Evolutionary conservation across 2,329 filamentous ascomycete species (phyloP), one percentile per base, ranked within the genome.

Genomic region (Coniochaeta ligniaria): DNA sequence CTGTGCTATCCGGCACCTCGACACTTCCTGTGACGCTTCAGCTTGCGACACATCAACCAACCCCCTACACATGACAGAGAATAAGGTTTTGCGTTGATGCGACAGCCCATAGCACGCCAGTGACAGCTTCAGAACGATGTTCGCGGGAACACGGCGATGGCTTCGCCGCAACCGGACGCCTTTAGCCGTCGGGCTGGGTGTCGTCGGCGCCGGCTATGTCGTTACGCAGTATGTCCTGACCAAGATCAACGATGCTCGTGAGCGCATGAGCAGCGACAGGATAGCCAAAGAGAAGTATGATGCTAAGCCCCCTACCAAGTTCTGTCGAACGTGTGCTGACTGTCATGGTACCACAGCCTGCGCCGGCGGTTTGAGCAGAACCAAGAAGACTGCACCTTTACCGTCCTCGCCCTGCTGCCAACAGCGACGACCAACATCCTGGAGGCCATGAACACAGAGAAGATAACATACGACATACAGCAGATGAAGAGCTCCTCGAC

Each of bases 371-470:
- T 99, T 77, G 92, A 98, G 74, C 95, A 99, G 76, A 99, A 99
- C 75, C 95, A 99, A 73, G 94, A 96, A 73, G 95, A 99, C 76
- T 99, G 95, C 77, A 97, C 94, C 56, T 97, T 96, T 73, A 99
- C 95, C 41, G 92, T 98, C 52, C 87, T 98, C n/a, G 95, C 94
- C 33, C 86, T 99, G 60, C 83, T 99, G 11, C 95, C 95, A 5
- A 96, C 94, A 36, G 91, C 92, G 7, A 93, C 93, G 26, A 87
- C 95, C 66, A 94, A 96, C 72, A 89, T 99, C 68, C 80, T 97
- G 69, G 87, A 91, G 66, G 87, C 89, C 35, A 85, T 98, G 68
- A 91, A 96, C 59, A 96, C 96, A 50, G 95, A 99, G 74, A 87
- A 90, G 69, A 91, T 97, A 69, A 94, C 94, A 5, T 89, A 93